Base-by-base conservation (phyloP, 2,329 filamentous ascomycete genomes). In the Xylaria sp. region DNA sequence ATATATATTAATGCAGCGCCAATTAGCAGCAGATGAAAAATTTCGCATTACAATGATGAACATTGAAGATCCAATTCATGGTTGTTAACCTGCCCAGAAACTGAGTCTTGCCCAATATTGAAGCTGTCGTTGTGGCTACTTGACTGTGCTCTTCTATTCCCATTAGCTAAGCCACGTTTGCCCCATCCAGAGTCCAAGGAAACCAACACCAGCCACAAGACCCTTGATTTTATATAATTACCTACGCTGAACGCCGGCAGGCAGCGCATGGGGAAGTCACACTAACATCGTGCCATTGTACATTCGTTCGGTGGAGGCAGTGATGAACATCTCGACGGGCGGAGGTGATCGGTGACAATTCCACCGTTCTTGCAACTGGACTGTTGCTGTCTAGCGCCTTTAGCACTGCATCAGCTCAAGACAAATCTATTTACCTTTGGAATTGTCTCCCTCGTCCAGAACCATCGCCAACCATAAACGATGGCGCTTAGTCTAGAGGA, bases 401-500 rank as follows among this genome's bases (percentile, higher is more conserved):
- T n/a, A 38, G 55, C 19, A 17, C 28, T 35, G 12, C 25, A 7
- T 28, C n/a, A 35, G 6, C 14, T 15, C 11, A 40, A 14, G n/a
- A n/a, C n/a, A n/a, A n/a, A n/a, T n/a, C 49, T 11, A 49, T 14
- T 35, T 6, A 4, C 31, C 2, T 31, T 19, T 9, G 25, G 33
- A 35, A 33, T 21, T 12, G 31, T 5, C 35, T 28, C 37, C 11
- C 33, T 28, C 37, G 25, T 45, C 43, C 19, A 17, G 9, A 4
- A 45, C 9, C 46, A 51, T 9, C 54, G 19, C 17, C 47, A 52
- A 38, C 28, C 46, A 57, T 40, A 42, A n/a, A 66, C 63, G 23
- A 74, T 74, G 72, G 66, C 70, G 37, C 21, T 23, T 40, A 70
- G 73, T 61, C 53, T 75, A 19, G 67, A 70, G 50, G 47, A 46